phyloP scores from a whole-genome alignment of 106 monocot genomes.

The Dioscorea zingiberensis region DNA sequence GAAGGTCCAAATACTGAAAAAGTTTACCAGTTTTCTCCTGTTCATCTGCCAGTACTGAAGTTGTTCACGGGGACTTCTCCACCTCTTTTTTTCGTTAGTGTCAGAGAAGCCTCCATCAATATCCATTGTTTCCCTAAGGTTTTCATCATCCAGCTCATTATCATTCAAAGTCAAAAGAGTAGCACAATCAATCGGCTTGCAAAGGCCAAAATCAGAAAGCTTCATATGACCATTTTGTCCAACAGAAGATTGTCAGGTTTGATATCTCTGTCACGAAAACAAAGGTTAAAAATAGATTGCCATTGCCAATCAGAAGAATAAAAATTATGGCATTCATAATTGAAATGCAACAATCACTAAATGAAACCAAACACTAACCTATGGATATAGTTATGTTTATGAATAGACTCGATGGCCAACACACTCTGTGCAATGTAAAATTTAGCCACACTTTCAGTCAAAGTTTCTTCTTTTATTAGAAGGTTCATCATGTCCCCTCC shows the following conservation, averaged over 20 bases:
- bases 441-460: constrained; percentile 85
- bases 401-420: constrained; percentile 95
- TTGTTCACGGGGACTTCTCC: constrained; percentile 84
- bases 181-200: constrained; percentile 93
- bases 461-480: constrained; percentile 92
- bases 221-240: constrained; percentile 99
- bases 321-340: too few relatives aligned
- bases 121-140: constrained; percentile 88
- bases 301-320: too few relatives aligned
- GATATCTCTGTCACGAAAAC: constrained; percentile 68
- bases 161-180: constrained; percentile 85
- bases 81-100: constrained; percentile 51
- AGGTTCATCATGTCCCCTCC: constrained; percentile 99
- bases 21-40: constrained; percentile 73
- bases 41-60: constrained; percentile 98
- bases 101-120: constrained; percentile 70
- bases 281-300: neutral
- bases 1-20: too few relatives aligned
- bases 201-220: constrained; percentile 92
- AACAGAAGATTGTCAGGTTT: constrained; percentile 96
- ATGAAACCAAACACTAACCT: too few relatives aligned
- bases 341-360: neutral
- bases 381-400: constrained; percentile 94
- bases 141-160: constrained; percentile 85
- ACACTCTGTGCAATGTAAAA: constrained; percentile 97